These are phyloP conservation scores for Martensiomyces pterosporus DNA, from an alignment of 192 early-diverging fungal species.

Conservation along the genomic window DNA sequence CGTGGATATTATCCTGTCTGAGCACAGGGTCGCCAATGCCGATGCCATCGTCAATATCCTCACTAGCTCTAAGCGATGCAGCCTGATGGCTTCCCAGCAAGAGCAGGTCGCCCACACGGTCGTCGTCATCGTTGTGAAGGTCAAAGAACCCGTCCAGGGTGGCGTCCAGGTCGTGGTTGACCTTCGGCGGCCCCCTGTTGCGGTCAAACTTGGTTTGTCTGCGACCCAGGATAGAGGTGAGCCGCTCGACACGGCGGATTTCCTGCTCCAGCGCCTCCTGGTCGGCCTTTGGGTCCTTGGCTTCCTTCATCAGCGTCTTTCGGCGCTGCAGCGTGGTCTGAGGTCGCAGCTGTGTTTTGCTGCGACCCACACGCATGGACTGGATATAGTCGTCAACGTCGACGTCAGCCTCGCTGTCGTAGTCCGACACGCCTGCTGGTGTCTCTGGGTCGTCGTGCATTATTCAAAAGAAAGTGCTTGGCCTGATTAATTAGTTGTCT, in stretches of 20 bases:
- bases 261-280: slow-evolving; percentile 45
- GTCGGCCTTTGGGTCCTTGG: slow-evolving; percentile 40
- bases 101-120: slow-evolving; percentile 32
- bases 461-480: too few species aligned
- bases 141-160: slow-evolving; percentile 43
- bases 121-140: slow-evolving; percentile 34
- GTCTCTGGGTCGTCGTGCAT: too few species aligned
- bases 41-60: neutral
- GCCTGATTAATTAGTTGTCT: too few species aligned
- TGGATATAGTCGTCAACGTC: slow-evolving; percentile 29
- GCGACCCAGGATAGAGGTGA: slow-evolving; percentile 44
- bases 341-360: slow-evolving; percentile 19
- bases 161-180: slow-evolving; percentile 42
- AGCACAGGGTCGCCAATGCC: slow-evolving; percentile 24
- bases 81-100: slow-evolving; percentile 17
- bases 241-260: slow-evolving; percentile 38
- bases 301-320: slow-evolving; percentile 40
- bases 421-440: too few species aligned
- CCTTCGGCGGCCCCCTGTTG: slow-evolving; percentile 17
- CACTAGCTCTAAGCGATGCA: neutral
- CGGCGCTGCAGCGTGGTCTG: slow-evolving; percentile 24
- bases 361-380: slow-evolving; percentile 41
- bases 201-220: slow-evolving; percentile 39
- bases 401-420: slow-evolving; percentile 6
- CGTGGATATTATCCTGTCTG: slow-evolving; percentile 26